Percentiles rank a stretch among this genome's conserved stretches.
Evolutionary conservation across 495 filamentous ascomycete species (phyloP).

Genomic region (Mycothermus thermophilus): DNA sequence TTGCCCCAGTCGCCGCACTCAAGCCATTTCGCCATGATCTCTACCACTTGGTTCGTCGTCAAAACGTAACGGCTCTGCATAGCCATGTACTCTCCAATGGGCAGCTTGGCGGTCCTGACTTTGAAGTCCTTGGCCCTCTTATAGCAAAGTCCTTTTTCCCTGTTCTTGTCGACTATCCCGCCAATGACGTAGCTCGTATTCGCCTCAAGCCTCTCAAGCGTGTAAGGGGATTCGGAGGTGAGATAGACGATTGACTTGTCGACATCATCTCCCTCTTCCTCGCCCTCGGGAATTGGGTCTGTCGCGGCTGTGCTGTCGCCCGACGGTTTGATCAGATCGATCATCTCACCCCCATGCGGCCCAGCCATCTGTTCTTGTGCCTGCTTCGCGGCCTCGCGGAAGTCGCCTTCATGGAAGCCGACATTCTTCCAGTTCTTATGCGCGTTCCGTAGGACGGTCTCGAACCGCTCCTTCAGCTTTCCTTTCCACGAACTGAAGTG

Average conservation of each 20-base stretch:
- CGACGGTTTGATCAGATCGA: conserved; percentile 36
- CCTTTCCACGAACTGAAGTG: conserved; percentile 65
- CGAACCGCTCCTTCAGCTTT: conserved; percentile 61
- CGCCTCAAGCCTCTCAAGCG: conserved; percentile 61
- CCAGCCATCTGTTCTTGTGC: conserved; percentile 47
- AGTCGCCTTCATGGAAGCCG: conserved; percentile 54
- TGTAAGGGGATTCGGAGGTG: conserved; percentile 71
- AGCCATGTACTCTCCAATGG: conserved; percentile 81
- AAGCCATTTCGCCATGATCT: conserved; percentile 91
- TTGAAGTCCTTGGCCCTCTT: conserved; percentile 58
- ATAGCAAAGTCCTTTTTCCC: conserved; percentile 89
- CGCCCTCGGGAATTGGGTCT: conserved; percentile 7
- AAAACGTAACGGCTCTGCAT: conserved; percentile 76
- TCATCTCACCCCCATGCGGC: conserved; percentile 36
- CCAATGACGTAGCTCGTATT: conserved; percentile 88
- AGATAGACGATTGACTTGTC: conserved; percentile 60
- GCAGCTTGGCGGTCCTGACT: conserved; percentile 76
- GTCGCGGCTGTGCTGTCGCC: not conserved
- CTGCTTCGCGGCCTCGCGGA: conserved; percentile 44
- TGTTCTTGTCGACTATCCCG: conserved; percentile 86
- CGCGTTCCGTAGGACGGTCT: conserved; percentile 51
- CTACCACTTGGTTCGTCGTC: conserved; percentile 85
- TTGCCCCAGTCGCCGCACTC: conserved; percentile 78
- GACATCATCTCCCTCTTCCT: conserved; percentile 23
- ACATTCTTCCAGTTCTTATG: conserved; percentile 71